phyloP scores from a whole-genome alignment of 2,329 filamentous ascomycete species.

The Teratosphaeria pseudoeucalypti region DNA sequence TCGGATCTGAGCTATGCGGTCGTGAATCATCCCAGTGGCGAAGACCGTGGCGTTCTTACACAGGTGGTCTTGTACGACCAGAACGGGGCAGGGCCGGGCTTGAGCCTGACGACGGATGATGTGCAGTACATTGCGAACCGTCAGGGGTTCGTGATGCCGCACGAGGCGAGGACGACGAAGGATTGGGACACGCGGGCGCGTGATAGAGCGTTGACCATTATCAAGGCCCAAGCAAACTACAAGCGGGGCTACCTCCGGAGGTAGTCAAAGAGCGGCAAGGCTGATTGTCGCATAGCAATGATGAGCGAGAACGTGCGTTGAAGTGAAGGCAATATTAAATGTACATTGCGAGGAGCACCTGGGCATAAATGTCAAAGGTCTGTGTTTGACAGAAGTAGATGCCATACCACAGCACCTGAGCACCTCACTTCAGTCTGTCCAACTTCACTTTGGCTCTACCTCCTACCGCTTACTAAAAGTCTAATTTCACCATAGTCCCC shows the following conservation, averaged over 20 bases:
- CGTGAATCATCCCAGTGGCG: not conserved
- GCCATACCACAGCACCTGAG: no score
- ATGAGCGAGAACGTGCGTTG: no score
- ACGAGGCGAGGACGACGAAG: not conserved
- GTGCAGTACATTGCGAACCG: not conserved
- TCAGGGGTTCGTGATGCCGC: not conserved
- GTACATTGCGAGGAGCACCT: no score
- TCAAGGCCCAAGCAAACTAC: not conserved
- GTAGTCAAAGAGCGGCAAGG: no score
- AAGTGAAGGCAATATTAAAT: no score
- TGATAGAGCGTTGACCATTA: not conserved
- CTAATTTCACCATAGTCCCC: no score
- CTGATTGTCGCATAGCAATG: no score
- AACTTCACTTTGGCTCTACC: no score
- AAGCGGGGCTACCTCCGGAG: not conserved
- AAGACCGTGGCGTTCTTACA: not conserved
- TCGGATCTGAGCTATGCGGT: not conserved
- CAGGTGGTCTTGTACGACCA: not conserved
- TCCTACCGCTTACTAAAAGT: no score
- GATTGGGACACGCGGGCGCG: not conserved
- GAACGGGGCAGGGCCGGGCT: not conserved
- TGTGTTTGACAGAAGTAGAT: no score
- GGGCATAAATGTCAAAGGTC: no score
- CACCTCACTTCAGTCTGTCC: no score
- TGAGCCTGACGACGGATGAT: not conserved